Conservation (phyloP, 2,329 filamentous ascomycete genomes). For the Atkinsonella hypoxylon region DNA sequence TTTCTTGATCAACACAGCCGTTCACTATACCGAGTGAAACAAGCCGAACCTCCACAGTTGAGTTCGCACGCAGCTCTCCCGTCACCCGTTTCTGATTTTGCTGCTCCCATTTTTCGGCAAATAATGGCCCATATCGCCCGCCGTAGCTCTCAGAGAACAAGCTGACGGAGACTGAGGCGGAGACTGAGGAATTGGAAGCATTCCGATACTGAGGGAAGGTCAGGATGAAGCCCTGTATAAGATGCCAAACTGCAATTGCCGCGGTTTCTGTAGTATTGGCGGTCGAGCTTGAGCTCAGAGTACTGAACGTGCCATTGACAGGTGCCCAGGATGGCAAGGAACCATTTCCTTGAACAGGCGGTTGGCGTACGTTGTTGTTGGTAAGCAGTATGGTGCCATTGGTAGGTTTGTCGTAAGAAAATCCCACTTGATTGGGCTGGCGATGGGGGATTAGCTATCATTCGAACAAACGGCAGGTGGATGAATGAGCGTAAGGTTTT, state of each 20-base stretch:
- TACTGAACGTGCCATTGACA: constrained; percentile 55
- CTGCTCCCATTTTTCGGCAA: constrained; percentile 44
- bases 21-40: constrained; percentile 58
- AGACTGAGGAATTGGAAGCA: constrained; percentile 33
- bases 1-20: constrained; percentile 53
- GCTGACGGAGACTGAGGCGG: constrained; percentile 44
- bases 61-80: constrained; percentile 34
- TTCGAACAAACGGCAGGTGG: neutral
- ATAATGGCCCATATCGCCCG: constrained; percentile 56
- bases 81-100: constrained; percentile 48
- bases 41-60: constrained; percentile 47
- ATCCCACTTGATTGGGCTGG: constrained; percentile 58
- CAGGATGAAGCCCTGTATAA: constrained; percentile 48
- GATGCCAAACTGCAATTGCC: constrained; percentile 52
- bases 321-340: constrained; percentile 22
- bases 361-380: constrained; percentile 22
- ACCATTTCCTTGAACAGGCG: constrained; percentile 10
- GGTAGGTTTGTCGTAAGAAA: constrained; percentile 52
- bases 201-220: constrained; percentile 48
- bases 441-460: constrained; percentile 1
- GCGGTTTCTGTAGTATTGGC: constrained; percentile 45
- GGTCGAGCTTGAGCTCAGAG: constrained; percentile 33
- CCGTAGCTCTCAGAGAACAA: constrained; percentile 60
- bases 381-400: constrained; percentile 46
- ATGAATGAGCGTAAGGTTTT: constrained; percentile 9